Conservation (phyloP, 257 asterid genomes). For the Gentiana straminea region DNA sequence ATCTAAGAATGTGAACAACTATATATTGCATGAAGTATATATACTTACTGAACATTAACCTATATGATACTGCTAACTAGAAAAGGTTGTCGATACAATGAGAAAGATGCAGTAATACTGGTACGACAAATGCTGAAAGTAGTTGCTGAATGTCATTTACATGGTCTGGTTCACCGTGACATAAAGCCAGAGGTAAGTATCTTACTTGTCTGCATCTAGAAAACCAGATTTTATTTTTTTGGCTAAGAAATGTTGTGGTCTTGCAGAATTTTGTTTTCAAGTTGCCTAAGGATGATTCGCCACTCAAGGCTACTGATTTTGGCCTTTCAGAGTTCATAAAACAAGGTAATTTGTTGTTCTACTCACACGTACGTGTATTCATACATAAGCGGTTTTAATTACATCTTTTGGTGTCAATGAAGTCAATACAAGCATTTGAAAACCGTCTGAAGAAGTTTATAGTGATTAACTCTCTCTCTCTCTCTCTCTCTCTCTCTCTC, state of each 20-base stretch:
- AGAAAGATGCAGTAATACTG: conserved; percentile 93
- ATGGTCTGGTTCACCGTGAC: conserved; percentile 98
- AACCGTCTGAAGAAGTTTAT: too few relatives aligned
- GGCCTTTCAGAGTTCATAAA: conserved; percentile 95
- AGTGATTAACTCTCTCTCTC: too few relatives aligned
- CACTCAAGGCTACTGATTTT: conserved; percentile 94
- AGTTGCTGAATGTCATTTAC: conserved; percentile 98
- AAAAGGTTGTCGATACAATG: conserved; percentile 94
- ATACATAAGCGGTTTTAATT: too few relatives aligned
- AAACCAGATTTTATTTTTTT: conserved; percentile 11
- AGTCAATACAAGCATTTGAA: too few relatives aligned
- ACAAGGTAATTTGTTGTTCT: conserved; percentile 51
- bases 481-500: too few relatives aligned
- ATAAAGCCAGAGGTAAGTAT: conserved; percentile 93
- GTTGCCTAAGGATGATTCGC: conserved; percentile 76
- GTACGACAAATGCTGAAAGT: conserved; percentile 98
- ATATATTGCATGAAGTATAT: conserved; percentile 6
- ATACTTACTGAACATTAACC: conserved; percentile 13
- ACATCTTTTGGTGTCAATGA: too few relatives aligned
- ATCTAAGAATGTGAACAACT: conserved; percentile 1
- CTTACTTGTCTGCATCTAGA: conserved; percentile 5
- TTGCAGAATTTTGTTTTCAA: conserved; percentile 81
- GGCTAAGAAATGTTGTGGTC: conserved; percentile 8
- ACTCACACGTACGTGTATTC: too few relatives aligned
- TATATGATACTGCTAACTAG: conserved; percentile 32